Percentiles rank a stretch among this genome's conserved stretches.
Conservation (phyloP, 495 filamentous ascomycete genomes). For the Neurospora terricola region DNA sequence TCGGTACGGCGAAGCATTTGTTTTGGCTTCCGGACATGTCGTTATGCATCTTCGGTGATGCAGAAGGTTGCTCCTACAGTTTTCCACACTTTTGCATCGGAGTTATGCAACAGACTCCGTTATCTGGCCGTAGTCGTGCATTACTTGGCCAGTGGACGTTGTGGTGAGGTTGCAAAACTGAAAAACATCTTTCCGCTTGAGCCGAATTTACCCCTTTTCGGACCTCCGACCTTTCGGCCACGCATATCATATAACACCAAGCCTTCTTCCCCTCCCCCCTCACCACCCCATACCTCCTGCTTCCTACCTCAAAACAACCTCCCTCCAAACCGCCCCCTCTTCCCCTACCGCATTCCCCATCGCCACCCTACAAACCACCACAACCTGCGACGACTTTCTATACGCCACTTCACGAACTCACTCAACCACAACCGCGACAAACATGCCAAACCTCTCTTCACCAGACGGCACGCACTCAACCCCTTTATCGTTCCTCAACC, state of each 20-base stretch:
- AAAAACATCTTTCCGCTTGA: neutral
- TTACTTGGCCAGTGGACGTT: neutral
- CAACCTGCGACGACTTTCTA: neutral
- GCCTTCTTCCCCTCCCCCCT: neutral
- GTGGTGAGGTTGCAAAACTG: neutral
- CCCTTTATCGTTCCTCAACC: neutral
- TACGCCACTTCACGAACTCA: neutral
- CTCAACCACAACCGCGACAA: neutral
- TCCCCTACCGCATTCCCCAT: neutral
- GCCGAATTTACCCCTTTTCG: neutral
- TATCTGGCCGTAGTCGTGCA: neutral
- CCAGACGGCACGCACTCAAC: neutral
- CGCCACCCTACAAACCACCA: neutral
- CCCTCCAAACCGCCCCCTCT: neutral
- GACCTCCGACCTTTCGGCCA: neutral
- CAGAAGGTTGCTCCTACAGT: neutral
- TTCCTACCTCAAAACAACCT: neutral
- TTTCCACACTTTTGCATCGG: neutral
- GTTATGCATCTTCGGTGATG: neutral
- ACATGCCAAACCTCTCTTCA: neutral
- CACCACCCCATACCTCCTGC: neutral
- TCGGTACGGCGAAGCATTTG: neutral
- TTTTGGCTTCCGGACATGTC: neutral
- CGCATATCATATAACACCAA: neutral
- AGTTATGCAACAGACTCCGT: neutral